Base-by-base conservation (phyloP, 345 rosid species). In the Excoecaria agallocha region DNA sequence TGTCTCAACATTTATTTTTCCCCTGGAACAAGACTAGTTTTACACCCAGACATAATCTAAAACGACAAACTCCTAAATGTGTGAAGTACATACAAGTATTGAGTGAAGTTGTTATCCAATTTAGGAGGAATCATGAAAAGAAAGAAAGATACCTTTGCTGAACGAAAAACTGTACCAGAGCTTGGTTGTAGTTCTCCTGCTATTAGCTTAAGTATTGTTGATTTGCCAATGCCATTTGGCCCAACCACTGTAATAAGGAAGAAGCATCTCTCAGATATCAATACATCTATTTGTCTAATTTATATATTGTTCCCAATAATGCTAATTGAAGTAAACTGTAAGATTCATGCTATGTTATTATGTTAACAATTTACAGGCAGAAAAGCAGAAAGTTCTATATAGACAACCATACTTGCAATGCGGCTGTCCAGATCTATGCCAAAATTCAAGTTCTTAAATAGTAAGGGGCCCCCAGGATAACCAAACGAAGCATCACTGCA, bases 341-440 rank as follows among this genome's bases (percentile, higher is more conserved):
- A 8, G 10, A 11, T 57, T 58, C 24, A 58, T 22, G 24, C 9
- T 22, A 57, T 7, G 17, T 30, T 30, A 30, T 30, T 17, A 68
- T 15, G 37, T 35, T 25, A 35, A 68, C 8, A n/a, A 35, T 43
- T 11, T 67, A 49, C 57, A 48, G 38, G 38, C 35, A 45, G 70
- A 19, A 54, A 61, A 55, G 73, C 46, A 57, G 30, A 58, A 48
- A 22, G 17, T 35, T 6, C 49, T 2, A 68, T 8, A 58, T 54
- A 20, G 80, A 56, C 19, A 67, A 60, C 57, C 69, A 67, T 85
- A 78, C 94, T 95, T 82, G 99, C 97, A 63, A 95, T 87, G 63
- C 98, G 97, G 82, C 98, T 93, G 80, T 95, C 99, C 49, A 95
- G 90, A 85, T 95, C 98, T 45, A 95, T 95, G 76, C 99, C 99